Evolutionary conservation across 129 eudicot genomes (phyloP).

Genomic region (Dittrichia graveolens): DNA sequence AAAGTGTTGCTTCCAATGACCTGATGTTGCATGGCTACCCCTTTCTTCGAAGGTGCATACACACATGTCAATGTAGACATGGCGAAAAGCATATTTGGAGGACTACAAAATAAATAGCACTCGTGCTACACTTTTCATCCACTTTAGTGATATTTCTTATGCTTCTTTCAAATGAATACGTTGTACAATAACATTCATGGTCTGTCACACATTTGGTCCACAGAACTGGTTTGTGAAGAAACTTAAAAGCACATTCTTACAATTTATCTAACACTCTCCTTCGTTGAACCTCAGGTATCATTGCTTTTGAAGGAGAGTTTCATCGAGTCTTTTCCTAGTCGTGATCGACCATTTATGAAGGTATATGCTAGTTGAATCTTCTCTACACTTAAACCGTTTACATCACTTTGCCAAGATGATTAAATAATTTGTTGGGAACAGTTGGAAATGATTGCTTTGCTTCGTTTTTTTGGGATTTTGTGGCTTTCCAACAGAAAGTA

Average conservation of each 20-base stretch:
- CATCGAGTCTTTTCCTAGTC: slow-evolving; percentile 89
- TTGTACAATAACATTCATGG: not conserved
- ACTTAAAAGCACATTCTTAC: slow-evolving; percentile 9
- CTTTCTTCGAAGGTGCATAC: not conserved
- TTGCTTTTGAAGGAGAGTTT: slow-evolving; percentile 95
- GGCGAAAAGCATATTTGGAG: too few relatives aligned
- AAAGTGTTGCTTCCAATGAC: not conserved
- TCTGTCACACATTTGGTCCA: not conserved
- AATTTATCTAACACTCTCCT: slow-evolving; percentile 2
- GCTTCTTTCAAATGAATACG: not conserved
- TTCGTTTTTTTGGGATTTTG: too few relatives aligned
- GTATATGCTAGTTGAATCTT: slow-evolving; percentile 39
- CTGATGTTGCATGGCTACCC: not conserved
- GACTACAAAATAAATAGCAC: too few relatives aligned
- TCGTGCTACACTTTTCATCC: too few relatives aligned
- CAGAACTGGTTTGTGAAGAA: not conserved
- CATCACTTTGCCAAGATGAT: too few relatives aligned
- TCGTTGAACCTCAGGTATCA: slow-evolving; percentile 62
- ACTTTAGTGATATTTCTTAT: too few relatives aligned
- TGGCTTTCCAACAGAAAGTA: not conserved
- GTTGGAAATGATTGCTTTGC: too few relatives aligned
- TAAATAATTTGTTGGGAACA: too few relatives aligned
- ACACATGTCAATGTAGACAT: not conserved
- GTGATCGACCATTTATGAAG: slow-evolving; percentile 94
- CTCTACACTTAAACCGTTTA: not conserved